A percentile compares a stretch with the other conserved stretches of the same genome.
Evolutionary conservation across 345 rosid genomes (phyloP).

Genomic region (Geranium brycei): DNA sequence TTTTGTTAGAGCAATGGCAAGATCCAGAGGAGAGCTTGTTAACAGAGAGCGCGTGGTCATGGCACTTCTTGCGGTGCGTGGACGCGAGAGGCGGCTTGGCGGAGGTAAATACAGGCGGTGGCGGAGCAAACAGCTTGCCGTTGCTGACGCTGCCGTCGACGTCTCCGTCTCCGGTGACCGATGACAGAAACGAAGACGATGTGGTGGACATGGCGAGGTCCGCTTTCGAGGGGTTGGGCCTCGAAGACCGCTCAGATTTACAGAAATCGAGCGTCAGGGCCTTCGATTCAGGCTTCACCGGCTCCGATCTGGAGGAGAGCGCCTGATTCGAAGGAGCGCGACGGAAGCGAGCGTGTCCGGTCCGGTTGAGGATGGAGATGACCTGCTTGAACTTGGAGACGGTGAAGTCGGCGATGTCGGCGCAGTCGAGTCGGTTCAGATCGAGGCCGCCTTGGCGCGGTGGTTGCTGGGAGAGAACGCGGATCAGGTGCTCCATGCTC

Average conservation of each 20-base stretch:
- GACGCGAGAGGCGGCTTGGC: neutral
- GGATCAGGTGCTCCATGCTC: conserved; percentile 37
- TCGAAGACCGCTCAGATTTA: too few species aligned
- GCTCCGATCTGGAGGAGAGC: too few species aligned
- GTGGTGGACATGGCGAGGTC: too few species aligned
- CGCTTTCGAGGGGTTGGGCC: too few species aligned
- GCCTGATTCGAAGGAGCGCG: conserved; percentile 19
- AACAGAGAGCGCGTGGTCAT: neutral
- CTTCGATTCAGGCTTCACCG: too few species aligned
- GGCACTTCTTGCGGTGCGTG: neutral
- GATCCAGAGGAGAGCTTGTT: neutral
- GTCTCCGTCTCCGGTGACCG: neutral
- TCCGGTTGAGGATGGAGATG: conserved; percentile 29
- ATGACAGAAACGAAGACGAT: too few species aligned
- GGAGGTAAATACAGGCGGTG: neutral
- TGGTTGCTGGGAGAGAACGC: conserved; percentile 15
- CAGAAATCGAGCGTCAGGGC: too few species aligned
- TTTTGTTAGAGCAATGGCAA: neutral
- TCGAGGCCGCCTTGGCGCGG: conserved; percentile 2
- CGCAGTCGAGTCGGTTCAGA: conserved; percentile 9
- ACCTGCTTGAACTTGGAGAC: conserved; percentile 34
- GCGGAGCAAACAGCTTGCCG: neutral
- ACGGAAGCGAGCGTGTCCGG: conserved; percentile 43
- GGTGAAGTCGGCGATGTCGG: conserved; percentile 25
- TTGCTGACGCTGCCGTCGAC: neutral